Percentiles rank a stretch among this genome's conserved stretches.
These are phyloP conservation scores for Protomyces macrosporus DNA, from an alignment of 1,139 yeast species.

Conservation along the genomic window DNA sequence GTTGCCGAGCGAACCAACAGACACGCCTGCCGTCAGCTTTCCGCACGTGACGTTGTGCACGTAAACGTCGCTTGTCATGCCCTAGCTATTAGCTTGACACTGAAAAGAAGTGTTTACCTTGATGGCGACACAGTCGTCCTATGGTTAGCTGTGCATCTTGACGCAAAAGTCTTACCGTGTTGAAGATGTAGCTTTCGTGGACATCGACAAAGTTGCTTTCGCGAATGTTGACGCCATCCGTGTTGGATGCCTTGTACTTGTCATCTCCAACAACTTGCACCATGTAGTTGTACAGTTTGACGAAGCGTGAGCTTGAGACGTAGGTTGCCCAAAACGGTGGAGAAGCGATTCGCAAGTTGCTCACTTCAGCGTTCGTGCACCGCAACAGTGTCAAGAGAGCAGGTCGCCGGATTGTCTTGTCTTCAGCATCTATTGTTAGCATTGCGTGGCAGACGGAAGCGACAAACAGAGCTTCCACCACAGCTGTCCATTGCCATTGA, in stretches of 20 bases:
- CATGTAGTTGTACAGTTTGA: neutral
- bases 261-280: neutral
- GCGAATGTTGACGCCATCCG: conserved; percentile 5
- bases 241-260: neutral
- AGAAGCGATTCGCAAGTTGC: neutral
- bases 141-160: neutral
- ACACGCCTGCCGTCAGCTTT: neutral
- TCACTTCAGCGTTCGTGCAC: neutral
- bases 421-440: neutral
- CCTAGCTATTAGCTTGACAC: neutral
- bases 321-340: conserved; percentile 3
- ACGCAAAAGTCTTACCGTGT: neutral
- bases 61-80: neutral
- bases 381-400: neutral
- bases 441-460: no score
- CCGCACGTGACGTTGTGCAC: conserved; percentile 7
- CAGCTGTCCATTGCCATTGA: neutral
- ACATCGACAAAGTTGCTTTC: neutral
- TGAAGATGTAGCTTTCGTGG: neutral
- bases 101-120: neutral
- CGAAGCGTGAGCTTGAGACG: neutral
- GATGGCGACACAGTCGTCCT: conserved; percentile 1
- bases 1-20: conserved; percentile 5
- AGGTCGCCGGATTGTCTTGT: neutral
- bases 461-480: neutral